A percentile compares a stretch with the other conserved stretches of the same genome.
Evolutionary conservation across 257 asterid genomes (phyloP).

Genomic region (Nicotiana tabacum): DNA sequence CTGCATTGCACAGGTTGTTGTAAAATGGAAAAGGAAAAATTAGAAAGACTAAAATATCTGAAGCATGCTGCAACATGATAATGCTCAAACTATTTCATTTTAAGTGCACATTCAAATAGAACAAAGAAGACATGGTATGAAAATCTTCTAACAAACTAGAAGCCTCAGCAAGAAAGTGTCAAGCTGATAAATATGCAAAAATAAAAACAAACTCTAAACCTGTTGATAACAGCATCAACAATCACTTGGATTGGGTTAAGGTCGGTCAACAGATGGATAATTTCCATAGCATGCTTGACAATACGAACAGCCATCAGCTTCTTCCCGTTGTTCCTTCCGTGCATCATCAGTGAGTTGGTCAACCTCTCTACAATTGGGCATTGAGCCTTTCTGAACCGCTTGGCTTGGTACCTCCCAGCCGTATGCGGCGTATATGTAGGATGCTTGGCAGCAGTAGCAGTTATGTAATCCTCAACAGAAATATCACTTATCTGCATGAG

Average conservation of each 20-base stretch:
- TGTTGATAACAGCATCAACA: conserved; percentile 79
- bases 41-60: neutral
- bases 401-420: conserved; percentile 80
- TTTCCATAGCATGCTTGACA: conserved; percentile 82
- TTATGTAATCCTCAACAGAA: conserved; percentile 78
- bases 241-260: conserved; percentile 77
- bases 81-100: neutral
- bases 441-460: conserved; percentile 72
- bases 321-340: conserved; percentile 83
- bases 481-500: conserved; percentile 50
- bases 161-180: neutral
- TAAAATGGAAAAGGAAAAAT: neutral
- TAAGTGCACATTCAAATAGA: neutral
- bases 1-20: conserved; percentile 19
- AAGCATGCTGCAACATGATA: neutral
- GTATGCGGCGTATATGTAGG: conserved; percentile 70
- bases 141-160: neutral
- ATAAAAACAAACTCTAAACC: conserved; percentile 28
- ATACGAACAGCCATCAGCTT: conserved; percentile 82
- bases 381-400: conserved; percentile 79
- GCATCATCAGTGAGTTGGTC: conserved; percentile 91
- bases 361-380: conserved; percentile 74
- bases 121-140: neutral
- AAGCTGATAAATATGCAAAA: neutral
- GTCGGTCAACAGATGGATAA: conserved; percentile 72